Base-by-base conservation (phyloP, 164 flowering plant species). In the Nymphaea thermarum region DNA sequence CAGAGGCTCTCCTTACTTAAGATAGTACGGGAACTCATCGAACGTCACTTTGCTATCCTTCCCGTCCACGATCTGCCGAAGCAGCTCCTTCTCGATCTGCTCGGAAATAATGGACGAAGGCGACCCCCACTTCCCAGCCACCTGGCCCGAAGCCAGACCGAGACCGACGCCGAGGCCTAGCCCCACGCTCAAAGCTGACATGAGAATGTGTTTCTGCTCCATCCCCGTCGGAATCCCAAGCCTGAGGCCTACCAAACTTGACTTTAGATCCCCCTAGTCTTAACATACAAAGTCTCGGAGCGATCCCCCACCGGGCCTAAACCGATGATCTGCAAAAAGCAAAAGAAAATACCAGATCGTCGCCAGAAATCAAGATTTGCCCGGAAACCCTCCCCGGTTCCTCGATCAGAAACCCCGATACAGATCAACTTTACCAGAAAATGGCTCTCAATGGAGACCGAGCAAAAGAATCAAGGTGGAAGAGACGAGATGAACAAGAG, bases 181-280 rank as follows among this genome's bases (percentile, higher is more conserved):
- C 3, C 97, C 98, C 1, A 91, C 88, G 5, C 96, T 73, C 79
- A 94, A 74, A 51, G 98, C 98, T 43, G 98, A 93, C 78, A 89
- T 71, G 73, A 87, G 25, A 65, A 87, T 41, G 59, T 84, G 79
- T 70, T 89, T 93, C 68, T 81, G 80, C 41, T 93, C 97, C 98
- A 93, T 93, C 51, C 55, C 60, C 43, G 55, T 47, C 55, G 12
- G 12, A 47, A 47, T 47, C 5, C 5, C 11, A 7, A 47, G 55
- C 55, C 55, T 47, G 55, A 2, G 12, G 12, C 55, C 55, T 47
- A 6, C 55, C 11, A 7, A 47, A 47, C 55, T 47, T 47, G 55
- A 47, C 55, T 47, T 47, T 47, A 7, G 55, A 7, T 47, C 12
- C 12, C 55, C 55, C 55, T 2, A 12, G 12, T 7, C 55, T 12